Conservation (phyloP, 2,329 filamentous ascomycete genomes). For the Orbilia ellipsospora region DNA sequence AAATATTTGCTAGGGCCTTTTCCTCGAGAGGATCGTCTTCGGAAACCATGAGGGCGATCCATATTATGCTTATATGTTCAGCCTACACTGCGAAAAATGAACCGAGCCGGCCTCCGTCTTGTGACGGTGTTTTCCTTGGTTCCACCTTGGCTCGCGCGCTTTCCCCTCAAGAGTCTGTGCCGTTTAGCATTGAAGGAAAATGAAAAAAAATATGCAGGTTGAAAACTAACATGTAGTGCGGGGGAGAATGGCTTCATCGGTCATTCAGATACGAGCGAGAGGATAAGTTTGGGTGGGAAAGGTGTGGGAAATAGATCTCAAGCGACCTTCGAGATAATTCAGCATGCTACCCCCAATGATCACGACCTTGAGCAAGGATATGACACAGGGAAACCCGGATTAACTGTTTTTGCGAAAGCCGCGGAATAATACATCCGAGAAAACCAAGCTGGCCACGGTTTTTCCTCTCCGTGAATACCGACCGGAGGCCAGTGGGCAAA, state of each 20-base stretch:
- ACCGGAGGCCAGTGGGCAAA: slow-evolving; percentile 20
- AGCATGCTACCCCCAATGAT: slow-evolving; percentile 2
- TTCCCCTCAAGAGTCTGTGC: slow-evolving; percentile 24
- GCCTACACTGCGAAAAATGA: neutral
- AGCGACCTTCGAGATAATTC: slow-evolving; percentile 10
- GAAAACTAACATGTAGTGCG: slow-evolving; percentile 38
- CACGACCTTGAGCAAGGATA: slow-evolving; percentile 14
- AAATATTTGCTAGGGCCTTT: neutral
- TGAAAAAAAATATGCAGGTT: slow-evolving; percentile 32
- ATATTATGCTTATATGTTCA: too few species aligned
- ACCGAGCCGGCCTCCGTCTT: slow-evolving; percentile 36
- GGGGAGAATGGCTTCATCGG: slow-evolving; percentile 27
- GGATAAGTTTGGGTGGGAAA: slow-evolving; percentile 8
- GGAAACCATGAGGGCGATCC: too few species aligned
- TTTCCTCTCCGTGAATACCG: slow-evolving; percentile 40
- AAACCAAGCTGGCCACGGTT: slow-evolving; percentile 36
- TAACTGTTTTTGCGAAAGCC: slow-evolving; percentile 54
- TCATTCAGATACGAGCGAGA: slow-evolving; percentile 17
- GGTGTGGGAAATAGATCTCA: slow-evolving; percentile 51
- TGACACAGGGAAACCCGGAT: slow-evolving; percentile 30
- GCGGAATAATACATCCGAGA: slow-evolving; percentile 53
- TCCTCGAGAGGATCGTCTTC: too few species aligned
- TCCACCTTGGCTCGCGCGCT: slow-evolving; percentile 6
- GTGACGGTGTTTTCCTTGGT: slow-evolving; percentile 32
- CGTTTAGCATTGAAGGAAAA: slow-evolving; percentile 33